Percentiles rank a stretch among this genome's conserved stretches.
Evolutionary conservation across 306 rosid species (phyloP).

Genomic region (Fragaria nilgerrensis): DNA sequence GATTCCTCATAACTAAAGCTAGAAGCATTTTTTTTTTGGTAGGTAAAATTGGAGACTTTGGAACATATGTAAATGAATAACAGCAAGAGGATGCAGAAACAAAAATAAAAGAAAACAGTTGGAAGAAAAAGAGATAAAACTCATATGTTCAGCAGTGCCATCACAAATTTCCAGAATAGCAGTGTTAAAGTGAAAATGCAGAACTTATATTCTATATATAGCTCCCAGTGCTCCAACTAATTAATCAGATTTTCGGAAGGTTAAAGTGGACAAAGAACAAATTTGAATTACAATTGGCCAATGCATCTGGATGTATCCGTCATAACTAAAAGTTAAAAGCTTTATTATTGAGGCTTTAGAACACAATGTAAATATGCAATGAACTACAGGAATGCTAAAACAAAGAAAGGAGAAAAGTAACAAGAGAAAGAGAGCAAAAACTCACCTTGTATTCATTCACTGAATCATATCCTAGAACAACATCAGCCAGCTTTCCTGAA

Average conservation of each 20-base stretch:
- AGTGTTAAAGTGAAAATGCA: neutral
- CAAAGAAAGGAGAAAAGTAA: neutral
- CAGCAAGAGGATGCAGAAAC: neutral
- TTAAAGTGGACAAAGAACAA: neutral
- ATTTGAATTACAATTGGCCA: neutral
- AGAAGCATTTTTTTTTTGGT: neutral
- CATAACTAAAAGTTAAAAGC: neutral
- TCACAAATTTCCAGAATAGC: neutral
- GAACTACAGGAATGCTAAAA: neutral
- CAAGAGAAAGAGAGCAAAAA: neutral
- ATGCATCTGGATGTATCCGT: neutral
- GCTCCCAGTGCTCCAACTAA: neutral
- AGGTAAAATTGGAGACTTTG: neutral
- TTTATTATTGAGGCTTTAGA: neutral
- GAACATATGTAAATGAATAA: neutral
- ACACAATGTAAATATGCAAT: neutral
- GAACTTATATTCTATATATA: neutral
- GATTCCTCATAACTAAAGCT: neutral
- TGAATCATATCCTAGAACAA: constrained; percentile 77
- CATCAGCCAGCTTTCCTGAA: constrained; percentile 70
- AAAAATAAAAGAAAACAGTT: neutral
- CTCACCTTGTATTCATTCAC: constrained; percentile 55
- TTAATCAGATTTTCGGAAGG: neutral
- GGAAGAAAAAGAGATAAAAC: constrained; percentile 6
- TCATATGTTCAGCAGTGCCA: constrained; percentile 20